Base-by-base conservation (phyloP, 768 basidiomycete genomes). In the Lentinula edodes region DNA sequence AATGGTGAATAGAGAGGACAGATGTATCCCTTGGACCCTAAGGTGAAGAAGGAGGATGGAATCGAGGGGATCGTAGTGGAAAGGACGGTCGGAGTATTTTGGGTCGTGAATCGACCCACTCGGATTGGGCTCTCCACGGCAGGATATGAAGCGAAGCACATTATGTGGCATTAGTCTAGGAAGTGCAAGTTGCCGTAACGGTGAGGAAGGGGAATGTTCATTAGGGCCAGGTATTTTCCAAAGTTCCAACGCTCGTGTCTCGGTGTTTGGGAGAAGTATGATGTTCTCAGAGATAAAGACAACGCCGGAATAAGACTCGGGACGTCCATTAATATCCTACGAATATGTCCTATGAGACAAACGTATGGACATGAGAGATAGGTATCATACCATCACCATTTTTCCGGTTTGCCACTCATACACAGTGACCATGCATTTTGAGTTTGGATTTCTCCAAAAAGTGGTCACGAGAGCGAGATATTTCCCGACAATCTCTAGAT, bases 401-500 rank as follows among this genome's bases (percentile, higher is more conserved):
- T 63, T 64, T 5, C 75, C 76, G 0, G 72, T 76, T 63, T 70
- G 72, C 82, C 82, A 83, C 32, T 81, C 71, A 58, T 71, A 80
- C 1, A 82, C 67, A 52, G 73, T 80, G 16, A 83, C 66, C 4
- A 65, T 64, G 59, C 79, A 68, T 13, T 46, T 41, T 16, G 35
- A 36, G 16, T 34, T 32, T 1, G 52, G 48, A 23, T 66, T 63
- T 28, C 62, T 65, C 52, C 55, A 60, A 58, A 72, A 72, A 2
- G 70, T 67, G 4, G 76, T 69, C 6, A 78, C 66, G 1, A 82
- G 71, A 1, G 78, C 76, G 2, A 81, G 68, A 62, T 77, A 68
- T 10, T 78, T 73, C 15, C 80, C 80, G 12, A 80, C 79, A 46
- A 80, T 76, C 62, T 81, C 80, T 35, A 82, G 72, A 10, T 74